These are phyloP conservation scores for Mrakia frigida DNA, from an alignment of 768 basidiomycete genomes.

Conservation along the genomic window DNA sequence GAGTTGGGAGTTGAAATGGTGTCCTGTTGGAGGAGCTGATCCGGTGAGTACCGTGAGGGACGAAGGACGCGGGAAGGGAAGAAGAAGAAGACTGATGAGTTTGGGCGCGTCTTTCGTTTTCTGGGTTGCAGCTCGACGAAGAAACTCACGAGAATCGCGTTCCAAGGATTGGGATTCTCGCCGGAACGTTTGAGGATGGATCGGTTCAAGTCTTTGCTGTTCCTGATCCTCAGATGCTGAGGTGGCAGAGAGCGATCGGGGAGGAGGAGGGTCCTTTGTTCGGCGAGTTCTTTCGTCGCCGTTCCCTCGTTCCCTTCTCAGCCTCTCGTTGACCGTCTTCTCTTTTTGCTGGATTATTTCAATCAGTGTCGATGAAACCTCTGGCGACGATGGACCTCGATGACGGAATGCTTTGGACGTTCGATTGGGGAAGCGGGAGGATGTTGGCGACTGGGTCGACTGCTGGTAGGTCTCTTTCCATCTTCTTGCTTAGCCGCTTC, in stretches of 20 bases:
- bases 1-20: constrained; percentile 82
- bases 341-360: no score
- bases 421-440: constrained; percentile 89
- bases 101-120: no score
- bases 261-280: constrained; percentile 31
- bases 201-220: constrained; percentile 70
- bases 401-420: constrained; percentile 66
- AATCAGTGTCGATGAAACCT: constrained; percentile 51
- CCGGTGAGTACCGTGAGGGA: constrained; percentile 39
- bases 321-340: no score
- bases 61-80: no score
- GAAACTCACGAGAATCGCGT: neutral
- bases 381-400: constrained; percentile 66
- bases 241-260: neutral
- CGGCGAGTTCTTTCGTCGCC: no score
- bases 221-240: constrained; percentile 60
- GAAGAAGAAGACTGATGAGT: no score
- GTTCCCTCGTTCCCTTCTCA: no score
- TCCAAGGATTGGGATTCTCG: constrained; percentile 72
- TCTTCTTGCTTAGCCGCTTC: neutral
- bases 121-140: constrained; percentile 16
- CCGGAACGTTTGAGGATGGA: constrained; percentile 82
- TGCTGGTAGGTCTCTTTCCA: constrained; percentile 55
- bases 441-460: constrained; percentile 74
- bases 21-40: constrained; percentile 79